Conservation (phyloP, 2,329 filamentous ascomycete species). For the Aspergillus pseudonomiae region DNA sequence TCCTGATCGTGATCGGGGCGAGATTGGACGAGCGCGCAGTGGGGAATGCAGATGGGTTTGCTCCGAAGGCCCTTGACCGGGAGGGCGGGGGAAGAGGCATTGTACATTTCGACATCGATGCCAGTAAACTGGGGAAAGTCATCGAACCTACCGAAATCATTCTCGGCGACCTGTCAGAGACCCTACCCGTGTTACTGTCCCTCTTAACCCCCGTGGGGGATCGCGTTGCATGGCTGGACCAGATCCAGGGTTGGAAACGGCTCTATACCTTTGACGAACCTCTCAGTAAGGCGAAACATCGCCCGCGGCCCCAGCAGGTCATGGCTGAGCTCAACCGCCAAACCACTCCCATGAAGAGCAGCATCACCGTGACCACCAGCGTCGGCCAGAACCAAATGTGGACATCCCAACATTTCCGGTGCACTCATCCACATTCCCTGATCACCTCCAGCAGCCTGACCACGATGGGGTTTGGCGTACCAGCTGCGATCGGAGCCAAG, state of each 20-base stretch:
- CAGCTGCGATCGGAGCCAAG: neutral
- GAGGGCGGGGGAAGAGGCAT: neutral
- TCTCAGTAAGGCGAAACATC: constrained; percentile 13
- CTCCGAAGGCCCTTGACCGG: neutral
- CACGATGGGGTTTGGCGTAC: neutral
- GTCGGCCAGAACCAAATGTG: neutral
- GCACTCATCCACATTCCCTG: neutral
- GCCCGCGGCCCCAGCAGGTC: neutral
- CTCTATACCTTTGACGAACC: neutral
- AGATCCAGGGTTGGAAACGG: neutral
- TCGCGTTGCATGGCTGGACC: neutral
- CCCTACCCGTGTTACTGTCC: neutral
- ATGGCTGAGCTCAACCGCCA: constrained; percentile 2
- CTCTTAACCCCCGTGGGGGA: neutral
- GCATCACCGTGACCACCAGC: neutral
- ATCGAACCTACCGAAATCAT: constrained; percentile 4
- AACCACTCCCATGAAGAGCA: constrained; percentile 1
- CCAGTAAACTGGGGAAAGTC: neutral
- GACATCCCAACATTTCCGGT: constrained; percentile 3
- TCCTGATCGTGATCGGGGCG: neutral
- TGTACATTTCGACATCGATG: constrained; percentile 5
- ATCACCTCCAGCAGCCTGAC: neutral
- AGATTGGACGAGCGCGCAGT: neutral
- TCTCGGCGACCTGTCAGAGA: neutral
- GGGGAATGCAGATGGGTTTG: neutral